Conservation (phyloP, 768 basidiomycete genomes). For the Phallus indusiatus region DNA sequence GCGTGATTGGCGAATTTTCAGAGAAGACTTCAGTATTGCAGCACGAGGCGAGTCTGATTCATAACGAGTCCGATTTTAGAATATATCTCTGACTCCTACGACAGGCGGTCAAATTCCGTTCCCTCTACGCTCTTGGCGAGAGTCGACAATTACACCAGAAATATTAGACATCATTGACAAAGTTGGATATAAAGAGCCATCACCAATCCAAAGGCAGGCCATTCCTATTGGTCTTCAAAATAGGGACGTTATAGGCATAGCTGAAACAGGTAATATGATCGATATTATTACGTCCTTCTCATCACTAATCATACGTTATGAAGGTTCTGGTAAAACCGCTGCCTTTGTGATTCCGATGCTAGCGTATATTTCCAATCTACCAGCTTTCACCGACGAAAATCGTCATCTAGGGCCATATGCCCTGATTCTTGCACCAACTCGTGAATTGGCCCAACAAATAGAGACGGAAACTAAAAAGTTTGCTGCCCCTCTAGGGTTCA, state of each 20-base stretch:
- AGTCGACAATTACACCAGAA: conserved; percentile 69
- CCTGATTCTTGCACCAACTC: conserved; percentile 91
- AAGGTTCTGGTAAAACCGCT: conserved; percentile 97
- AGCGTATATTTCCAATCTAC: conserved; percentile 81
- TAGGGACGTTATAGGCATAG: conserved; percentile 95
- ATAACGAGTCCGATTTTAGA: not conserved
- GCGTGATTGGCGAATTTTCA: conserved; percentile 97
- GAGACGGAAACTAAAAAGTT: conserved; percentile 90
- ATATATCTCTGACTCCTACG: not conserved
- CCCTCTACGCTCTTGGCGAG: conserved; percentile 86
- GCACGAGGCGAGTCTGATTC: conserved; percentile 57
- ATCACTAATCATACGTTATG: not conserved
- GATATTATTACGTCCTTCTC: conserved; percentile 1
- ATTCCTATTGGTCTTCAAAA: conserved; percentile 98
- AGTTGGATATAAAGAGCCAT: conserved; percentile 96
- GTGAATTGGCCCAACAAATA: conserved; percentile 96
- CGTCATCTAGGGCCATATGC: conserved; percentile 91
- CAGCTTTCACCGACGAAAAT: conserved; percentile 84
- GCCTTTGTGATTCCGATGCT: conserved; percentile 99
- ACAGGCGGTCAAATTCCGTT: conserved; percentile 89
- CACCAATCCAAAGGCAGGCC: conserved; percentile 94
- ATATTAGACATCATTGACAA: conserved; percentile 80
- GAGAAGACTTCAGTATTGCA: conserved; percentile 96
- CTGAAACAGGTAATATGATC: conserved; percentile 73
- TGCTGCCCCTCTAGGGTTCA: conserved; percentile 80